Conservation (phyloP, 2,329 filamentous ascomycete genomes). For the Microcyclospora pomicola region DNA sequence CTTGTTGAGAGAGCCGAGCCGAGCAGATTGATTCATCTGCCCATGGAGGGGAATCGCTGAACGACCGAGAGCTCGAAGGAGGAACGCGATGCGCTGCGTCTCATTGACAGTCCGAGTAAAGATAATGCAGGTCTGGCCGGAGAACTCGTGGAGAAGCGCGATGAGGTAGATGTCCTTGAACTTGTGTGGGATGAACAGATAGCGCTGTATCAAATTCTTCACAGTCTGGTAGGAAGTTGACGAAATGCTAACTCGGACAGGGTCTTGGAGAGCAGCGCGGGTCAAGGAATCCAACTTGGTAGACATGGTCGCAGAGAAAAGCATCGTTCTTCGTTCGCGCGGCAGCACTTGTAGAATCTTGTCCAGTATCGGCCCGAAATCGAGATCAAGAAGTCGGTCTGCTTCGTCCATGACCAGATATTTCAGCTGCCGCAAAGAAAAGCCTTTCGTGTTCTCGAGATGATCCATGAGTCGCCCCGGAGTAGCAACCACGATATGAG, state of each 20-base stretch:
- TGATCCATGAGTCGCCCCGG: constrained; percentile 84
- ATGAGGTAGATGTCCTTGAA: constrained; percentile 86
- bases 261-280: constrained; percentile 73
- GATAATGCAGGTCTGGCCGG: constrained; percentile 74
- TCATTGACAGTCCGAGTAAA: constrained; percentile 90
- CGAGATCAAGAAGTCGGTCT: constrained; percentile 79
- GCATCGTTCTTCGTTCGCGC: constrained; percentile 60
- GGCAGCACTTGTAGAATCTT: constrained; percentile 87
- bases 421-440: constrained; percentile 66
- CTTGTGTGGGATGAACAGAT: constrained; percentile 71
- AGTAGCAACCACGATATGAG: constrained; percentile 85
- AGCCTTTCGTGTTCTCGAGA: constrained; percentile 91
- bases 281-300: constrained; percentile 88
- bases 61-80: constrained; percentile 74
- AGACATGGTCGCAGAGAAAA: constrained; percentile 90
- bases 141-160: constrained; percentile 71
- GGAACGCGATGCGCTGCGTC: constrained; percentile 68
- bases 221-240: constrained; percentile 83
- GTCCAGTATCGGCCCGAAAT: constrained; percentile 84
- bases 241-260: constrained; percentile 68
- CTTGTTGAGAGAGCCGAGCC: constrained; percentile 78
- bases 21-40: constrained; percentile 74
- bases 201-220: constrained; percentile 72
- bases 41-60: constrained; percentile 87
- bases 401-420: constrained; percentile 94